Base-by-base conservation (phyloP, 441 rosid species). In the Mallotus repandus region DNA sequence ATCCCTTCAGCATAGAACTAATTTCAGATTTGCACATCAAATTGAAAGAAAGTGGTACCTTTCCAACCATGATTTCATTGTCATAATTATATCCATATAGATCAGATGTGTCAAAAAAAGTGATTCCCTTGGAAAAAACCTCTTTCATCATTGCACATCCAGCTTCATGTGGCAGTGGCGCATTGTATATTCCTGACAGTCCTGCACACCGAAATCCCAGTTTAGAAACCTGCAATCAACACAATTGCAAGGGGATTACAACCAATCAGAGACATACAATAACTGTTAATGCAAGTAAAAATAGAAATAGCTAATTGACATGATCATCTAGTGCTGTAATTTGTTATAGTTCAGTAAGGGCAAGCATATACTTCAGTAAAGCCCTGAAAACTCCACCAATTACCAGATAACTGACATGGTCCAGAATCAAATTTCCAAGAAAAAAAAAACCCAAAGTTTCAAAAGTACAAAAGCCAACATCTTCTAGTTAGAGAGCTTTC, bases 31-130 rank as follows among this genome's bases (percentile, higher is more conserved):
- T 45, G 63, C 21, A 43, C 41, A 46, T 48, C 18, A 32, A 15
- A 16, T 3, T 16, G 55, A 21, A 35, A 53, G 32, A 16, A 2
- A 2, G 4, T 8, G 12, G 11, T 60, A 82, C 86, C 88, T 82
- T 81, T n/a, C 85, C 85, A n/a, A 86, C 63, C 89, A 84, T 70
- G 55, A 84, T 72, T 72, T 85, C 88, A 52, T 84, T 85, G 49
- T 85, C 75, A 21, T 81, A 70, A 72, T 81, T 43, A 3, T 80
- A 52, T 14, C 90, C 82, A 61, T 87, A 87, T 16, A 75, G 0
- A 76, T 87, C 86, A 3, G 88, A 50, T 45, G 88, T 86, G 76
- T 86, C 88, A 2, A 87, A 86, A 79, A 84, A 81, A 48, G 89
- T 84, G 80, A 86, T 66, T 13, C 89, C 88, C 53, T 55, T 77